Base-by-base conservation (phyloP, 768 basidiomycete genomes). In the Coprinopsis strossmayeri region DNA sequence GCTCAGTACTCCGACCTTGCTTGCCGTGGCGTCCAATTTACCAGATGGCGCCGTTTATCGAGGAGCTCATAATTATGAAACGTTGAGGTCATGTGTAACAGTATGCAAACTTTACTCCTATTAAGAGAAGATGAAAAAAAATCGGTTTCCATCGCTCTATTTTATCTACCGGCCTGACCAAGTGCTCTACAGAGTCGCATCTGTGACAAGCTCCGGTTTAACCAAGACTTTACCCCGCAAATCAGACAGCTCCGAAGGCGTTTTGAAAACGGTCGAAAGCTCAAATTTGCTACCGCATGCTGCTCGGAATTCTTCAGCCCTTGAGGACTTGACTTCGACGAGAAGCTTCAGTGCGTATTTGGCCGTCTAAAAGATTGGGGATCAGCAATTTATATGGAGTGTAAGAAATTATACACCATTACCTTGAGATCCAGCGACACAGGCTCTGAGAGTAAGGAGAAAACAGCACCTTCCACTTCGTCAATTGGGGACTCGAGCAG, bases 261-360 rank as follows among this genome's bases (percentile, higher is more conserved):
- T 61, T 64, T 79, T 82, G 69, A 92, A 91, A 21, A 80, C 65
- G 5, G 82, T 85, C 17, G 88, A 82, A 20, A 82, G 62, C 37
- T 64, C 64, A 64, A 86, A 90, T 52, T 63, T 74, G 13, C 50
- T 55, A 42, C 77, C 71, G 48, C 80, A 84, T 3, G 68, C 69
- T 34, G 62, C 55, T 25, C 79, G 69, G 70, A 85, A 88, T 58
- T 87, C 85, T 15, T 81, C 79, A 1, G 62, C 62, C 3, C 82
- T 73, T 2, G 68, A 52, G 0, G 86, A 84, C 49, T 70, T 64
- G 38, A 81, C 60, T 2, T 71, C 63, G 15, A 53, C 55, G 39
- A 91, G 60, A 63, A 82, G 79, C 11, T 63, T 59, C 23, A 80
- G 49, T 7, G 74, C 72, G 1, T 66, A 65, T 10, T 73, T 57